These are phyloP conservation scores for Triticum monococcum DNA, from an alignment of 176 grass and related monocot genomes.

Conservation along the genomic window DNA sequence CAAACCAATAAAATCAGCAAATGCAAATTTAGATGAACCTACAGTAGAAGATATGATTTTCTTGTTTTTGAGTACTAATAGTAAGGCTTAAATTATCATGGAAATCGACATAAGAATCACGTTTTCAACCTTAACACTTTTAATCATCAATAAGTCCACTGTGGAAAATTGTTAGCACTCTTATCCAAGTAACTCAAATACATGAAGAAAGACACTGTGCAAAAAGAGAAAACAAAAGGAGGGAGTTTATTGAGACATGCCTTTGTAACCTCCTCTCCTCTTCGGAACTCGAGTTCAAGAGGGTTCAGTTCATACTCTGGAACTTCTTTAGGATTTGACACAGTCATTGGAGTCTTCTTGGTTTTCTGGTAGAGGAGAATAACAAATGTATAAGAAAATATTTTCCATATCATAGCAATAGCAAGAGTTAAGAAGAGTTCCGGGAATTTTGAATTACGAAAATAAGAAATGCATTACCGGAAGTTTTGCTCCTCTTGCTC, in stretches of 20 bases:
- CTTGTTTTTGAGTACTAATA: not conserved
- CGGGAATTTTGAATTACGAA: not conserved
- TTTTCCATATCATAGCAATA: not conserved
- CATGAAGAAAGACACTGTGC: not conserved
- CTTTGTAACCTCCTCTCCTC: constrained; percentile 69
- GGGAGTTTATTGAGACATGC: constrained; percentile 30
- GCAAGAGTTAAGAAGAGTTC: not conserved
- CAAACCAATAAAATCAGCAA: not conserved
- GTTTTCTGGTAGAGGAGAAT: constrained; percentile 54
- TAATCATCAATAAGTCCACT: not conserved
- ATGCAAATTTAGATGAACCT: not conserved
- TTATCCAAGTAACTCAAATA: not conserved
- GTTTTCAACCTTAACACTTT: not conserved
- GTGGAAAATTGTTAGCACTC: not conserved
- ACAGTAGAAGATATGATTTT: not conserved
- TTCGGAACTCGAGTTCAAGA: constrained; percentile 74
- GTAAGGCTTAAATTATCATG: not conserved
- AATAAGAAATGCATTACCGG: constrained; percentile 52
- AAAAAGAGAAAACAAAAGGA: not conserved
- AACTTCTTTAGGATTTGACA: constrained; percentile 82
- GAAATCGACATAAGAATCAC: not conserved
- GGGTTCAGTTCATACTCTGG: constrained; percentile 98
- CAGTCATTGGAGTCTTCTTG: constrained; percentile 80
- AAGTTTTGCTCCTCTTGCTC: constrained; percentile 85
- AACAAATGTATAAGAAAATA: not conserved